A percentile compares a stretch with the other conserved stretches of the same genome.
phyloP scores from a whole-genome alignment of 2,329 filamentous ascomycete species.

The Juglanconis sp. region DNA sequence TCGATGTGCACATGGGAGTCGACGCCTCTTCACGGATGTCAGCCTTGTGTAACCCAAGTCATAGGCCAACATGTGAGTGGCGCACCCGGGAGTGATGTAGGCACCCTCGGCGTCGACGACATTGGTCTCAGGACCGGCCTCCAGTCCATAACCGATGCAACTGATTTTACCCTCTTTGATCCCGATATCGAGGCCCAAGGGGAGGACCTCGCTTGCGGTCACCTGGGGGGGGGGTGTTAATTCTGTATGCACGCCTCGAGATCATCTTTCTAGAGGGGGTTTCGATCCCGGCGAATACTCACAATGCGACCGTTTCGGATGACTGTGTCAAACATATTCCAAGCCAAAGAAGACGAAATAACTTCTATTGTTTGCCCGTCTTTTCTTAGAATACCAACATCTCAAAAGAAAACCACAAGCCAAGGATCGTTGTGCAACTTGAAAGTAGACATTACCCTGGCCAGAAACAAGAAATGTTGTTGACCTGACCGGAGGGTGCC shows the following conservation, averaged over 20 bases:
- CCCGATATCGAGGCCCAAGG: slow-evolving; percentile 42
- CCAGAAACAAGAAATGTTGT: background rate
- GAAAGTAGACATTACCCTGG: background rate
- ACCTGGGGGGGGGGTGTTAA: slow-evolving; percentile 29
- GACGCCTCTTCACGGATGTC: slow-evolving; percentile 27
- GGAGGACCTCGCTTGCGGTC: slow-evolving; percentile 43
- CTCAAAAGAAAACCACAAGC: background rate
- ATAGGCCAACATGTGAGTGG: background rate
- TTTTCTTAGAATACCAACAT: no score
- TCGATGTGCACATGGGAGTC: slow-evolving; percentile 36
- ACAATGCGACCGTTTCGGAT: slow-evolving; percentile 26
- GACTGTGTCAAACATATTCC: slow-evolving; percentile 21
- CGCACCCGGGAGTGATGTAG: slow-evolving; percentile 37
- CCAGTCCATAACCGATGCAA: slow-evolving; percentile 38
- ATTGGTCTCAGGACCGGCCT: slow-evolving; percentile 28
- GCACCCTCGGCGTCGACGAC: slow-evolving; percentile 43
- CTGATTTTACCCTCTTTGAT: slow-evolving; percentile 43
- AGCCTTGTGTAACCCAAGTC: background rate
- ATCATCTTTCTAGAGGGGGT: background rate
- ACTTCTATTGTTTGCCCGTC: background rate
- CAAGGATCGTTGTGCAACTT: background rate
- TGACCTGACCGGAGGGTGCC: background rate
- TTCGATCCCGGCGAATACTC: background rate
- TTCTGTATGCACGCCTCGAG: background rate
- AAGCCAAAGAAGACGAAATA: background rate